Evolutionary conservation across 495 filamentous ascomycete genomes (phyloP).

Genomic region (Xanthoparmelia taractica): DNA sequence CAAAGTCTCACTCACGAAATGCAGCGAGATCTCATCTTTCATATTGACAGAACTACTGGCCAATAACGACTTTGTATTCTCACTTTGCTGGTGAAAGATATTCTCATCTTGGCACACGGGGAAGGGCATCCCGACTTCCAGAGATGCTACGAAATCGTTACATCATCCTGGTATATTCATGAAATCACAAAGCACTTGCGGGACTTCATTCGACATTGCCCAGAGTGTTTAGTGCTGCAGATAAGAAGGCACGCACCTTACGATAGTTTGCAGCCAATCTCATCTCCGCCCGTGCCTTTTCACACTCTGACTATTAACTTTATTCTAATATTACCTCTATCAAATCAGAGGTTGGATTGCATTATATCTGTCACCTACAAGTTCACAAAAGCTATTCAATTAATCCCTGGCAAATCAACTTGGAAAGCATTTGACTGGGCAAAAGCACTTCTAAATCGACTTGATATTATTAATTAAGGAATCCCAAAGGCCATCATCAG

Average conservation of each 20-base stretch:
- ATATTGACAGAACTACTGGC: too few relatives aligned
- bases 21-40: too few relatives aligned
- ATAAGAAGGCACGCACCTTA: slow-evolving; percentile 9
- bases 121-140: slow-evolving; percentile 10
- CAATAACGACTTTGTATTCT: slow-evolving; percentile 16
- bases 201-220: slow-evolving; percentile 17
- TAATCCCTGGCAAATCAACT: not conserved
- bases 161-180: slow-evolving; percentile 3
- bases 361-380: slow-evolving; percentile 12
- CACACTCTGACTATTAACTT: slow-evolving; percentile 21
- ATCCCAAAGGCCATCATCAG: not conserved
- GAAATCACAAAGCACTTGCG: slow-evolving; percentile 1
- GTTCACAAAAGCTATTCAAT: slow-evolving; percentile 4
- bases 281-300: slow-evolving; percentile 2
- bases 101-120: slow-evolving; percentile 16
- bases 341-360: not conserved
- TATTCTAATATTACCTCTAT: not conserved
- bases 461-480: not conserved
- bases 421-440: slow-evolving; percentile 1
- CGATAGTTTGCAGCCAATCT: slow-evolving; percentile 9
- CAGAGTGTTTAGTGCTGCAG: slow-evolving; percentile 8
- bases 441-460: not conserved
- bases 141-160: slow-evolving; percentile 5
- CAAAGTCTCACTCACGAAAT: too few relatives aligned
- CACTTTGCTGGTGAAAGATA: not conserved